Base-by-base conservation (phyloP, 2,329 filamentous ascomycete species). In the Byssothecium circinans region DNA sequence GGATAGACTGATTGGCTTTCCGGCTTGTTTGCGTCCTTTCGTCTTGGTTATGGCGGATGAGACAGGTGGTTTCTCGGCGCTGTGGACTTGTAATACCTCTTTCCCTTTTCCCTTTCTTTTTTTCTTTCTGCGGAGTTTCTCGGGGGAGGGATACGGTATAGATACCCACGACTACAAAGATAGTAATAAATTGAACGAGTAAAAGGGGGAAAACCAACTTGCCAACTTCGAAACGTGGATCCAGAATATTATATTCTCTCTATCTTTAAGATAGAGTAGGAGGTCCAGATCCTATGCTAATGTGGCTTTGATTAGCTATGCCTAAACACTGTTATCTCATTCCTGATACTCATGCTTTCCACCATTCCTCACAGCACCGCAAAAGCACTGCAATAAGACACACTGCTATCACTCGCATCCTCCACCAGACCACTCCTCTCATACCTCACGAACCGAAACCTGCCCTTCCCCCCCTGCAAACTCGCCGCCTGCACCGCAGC, bases 371-470 rank as follows among this genome's bases (percentile, higher is more conserved):
- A 66, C 14, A 67, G 46, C 34, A 91, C 78, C 8, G 91, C 90
- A 77, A 94, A 95, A 3, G 91, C 94, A 67, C 91, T 92, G 2
- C 89, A 91, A 71, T 99, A 99, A 73, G 91, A 96, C 42, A 99
- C 94, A 59, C 91, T 96, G 57, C 85, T 94, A 54, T 96, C 89
- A 14, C 67, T 70, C 1, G 86, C 76, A 23, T 78, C 77, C 56
- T 81, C 77, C 3, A 88, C 87, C 69, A 95, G 75, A 50, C 83
- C 85, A 72, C 92, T 99, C 50, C 91, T 82, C 66, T 96, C 86
- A 70, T 99, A 99, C 62, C 87, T 79, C 46, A 96, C 79, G 62
- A 97, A 90, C 59, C 81, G 83, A 71, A 97, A 95, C 43, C 69
- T 78, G 3, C 82, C 77, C 48, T 72, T 72, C 57, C 56, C 63